A percentile compares a stretch with the other conserved stretches of the same genome.
phyloP scores from a whole-genome alignment of 2,329 filamentous ascomycete genomes.

The Fusarium devonianum region DNA sequence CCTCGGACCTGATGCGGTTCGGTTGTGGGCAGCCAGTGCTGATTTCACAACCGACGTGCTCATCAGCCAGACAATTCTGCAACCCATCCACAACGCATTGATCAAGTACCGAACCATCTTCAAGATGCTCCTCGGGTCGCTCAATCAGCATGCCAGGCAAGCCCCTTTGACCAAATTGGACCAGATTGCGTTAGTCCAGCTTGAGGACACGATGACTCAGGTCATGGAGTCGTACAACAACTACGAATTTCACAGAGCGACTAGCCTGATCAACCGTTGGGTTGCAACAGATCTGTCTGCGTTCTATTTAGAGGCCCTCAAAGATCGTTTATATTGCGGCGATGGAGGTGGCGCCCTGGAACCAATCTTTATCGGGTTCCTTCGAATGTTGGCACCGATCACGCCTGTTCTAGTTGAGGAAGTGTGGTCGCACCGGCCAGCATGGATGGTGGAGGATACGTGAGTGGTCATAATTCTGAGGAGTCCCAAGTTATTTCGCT shows the following conservation, averaged over 20 bases:
- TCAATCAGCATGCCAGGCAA: conserved; percentile 62
- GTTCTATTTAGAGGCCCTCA: conserved; percentile 92
- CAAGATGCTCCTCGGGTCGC: conserved; percentile 86
- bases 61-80: conserved; percentile 79
- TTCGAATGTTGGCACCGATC: conserved; percentile 81
- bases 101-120: conserved; percentile 89
- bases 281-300: conserved; percentile 83
- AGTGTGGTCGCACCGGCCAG: conserved; percentile 80
- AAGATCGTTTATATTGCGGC: conserved; percentile 90
- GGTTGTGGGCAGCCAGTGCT: conserved; percentile 89
- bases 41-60: conserved; percentile 91
- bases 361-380: conserved; percentile 73
- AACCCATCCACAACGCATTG: conserved; percentile 76
- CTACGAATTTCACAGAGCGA: conserved; percentile 83
- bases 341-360: conserved; percentile 69
- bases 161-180: conserved; percentile 68
- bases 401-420: conserved; percentile 87
- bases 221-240: conserved; percentile 71
- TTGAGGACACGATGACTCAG: conserved; percentile 69
- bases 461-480: conserved; percentile 43
- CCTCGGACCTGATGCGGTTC: conserved; percentile 84
- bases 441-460: conserved; percentile 62
- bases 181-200: conserved; percentile 78
- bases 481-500: conserved; percentile 12
- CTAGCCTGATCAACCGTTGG: conserved; percentile 79